Conservation (phyloP, 2,329 filamentous ascomycete species). For the Paraphoma chrysanthemicola region DNA sequence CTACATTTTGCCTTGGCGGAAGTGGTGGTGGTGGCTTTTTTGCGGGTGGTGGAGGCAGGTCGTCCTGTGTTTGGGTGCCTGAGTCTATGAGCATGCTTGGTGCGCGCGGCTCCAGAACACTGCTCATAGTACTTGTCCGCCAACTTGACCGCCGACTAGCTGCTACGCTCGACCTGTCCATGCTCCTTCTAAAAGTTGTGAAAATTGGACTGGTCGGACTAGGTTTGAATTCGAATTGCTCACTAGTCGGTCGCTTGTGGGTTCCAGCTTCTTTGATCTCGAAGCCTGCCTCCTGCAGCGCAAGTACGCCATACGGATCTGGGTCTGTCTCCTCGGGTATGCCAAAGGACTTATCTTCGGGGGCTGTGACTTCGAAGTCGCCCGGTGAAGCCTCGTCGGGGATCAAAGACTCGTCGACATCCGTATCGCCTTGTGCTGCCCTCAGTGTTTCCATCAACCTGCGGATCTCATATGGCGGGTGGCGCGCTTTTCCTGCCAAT, state of each 20-base stretch:
- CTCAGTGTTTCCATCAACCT: slow-evolving; percentile 83
- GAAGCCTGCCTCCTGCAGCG: slow-evolving; percentile 87
- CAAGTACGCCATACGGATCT: slow-evolving; percentile 89
- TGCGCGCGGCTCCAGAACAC: slow-evolving; percentile 64
- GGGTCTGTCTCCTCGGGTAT: slow-evolving; percentile 81
- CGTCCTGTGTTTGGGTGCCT: slow-evolving; percentile 23
- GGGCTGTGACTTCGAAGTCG: slow-evolving; percentile 67
- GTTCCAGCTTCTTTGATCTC: slow-evolving; percentile 91
- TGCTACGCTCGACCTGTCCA: slow-evolving; percentile 69
- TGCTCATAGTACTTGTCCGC: slow-evolving; percentile 71
- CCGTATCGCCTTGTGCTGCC: slow-evolving; percentile 81
- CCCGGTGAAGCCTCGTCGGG: slow-evolving; percentile 76
- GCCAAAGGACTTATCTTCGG: slow-evolving; percentile 69
- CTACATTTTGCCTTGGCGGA: slow-evolving; percentile 27
- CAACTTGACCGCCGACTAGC: slow-evolving; percentile 71
- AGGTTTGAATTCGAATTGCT: slow-evolving; percentile 82
- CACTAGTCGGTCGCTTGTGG: slow-evolving; percentile 74
- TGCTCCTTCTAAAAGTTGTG: slow-evolving; percentile 70
- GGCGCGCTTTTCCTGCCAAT: slow-evolving; percentile 64
- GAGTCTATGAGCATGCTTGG: slow-evolving; percentile 62
- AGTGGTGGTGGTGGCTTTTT: slow-evolving; percentile 29
- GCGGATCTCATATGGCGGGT: slow-evolving; percentile 63
- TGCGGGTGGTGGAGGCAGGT: slow-evolving; percentile 25
- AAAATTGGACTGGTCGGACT: slow-evolving; percentile 75
- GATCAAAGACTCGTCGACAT: slow-evolving; percentile 74